Conservation (phyloP, 192 early-diverging fungal genomes). For the Powellomyces hirtus region DNA sequence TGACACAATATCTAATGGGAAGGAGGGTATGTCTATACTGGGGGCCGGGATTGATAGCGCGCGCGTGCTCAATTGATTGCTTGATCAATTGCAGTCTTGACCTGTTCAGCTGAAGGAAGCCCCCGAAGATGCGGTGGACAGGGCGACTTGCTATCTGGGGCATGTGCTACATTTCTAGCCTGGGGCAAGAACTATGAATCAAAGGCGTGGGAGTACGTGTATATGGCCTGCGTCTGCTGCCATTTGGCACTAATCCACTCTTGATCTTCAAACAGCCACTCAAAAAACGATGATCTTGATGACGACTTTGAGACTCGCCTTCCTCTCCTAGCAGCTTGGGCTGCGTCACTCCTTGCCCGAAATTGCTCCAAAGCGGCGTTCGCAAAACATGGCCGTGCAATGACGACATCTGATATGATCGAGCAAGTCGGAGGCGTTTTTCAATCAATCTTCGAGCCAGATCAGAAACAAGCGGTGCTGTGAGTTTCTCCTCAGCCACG, state of each 20-base stretch:
- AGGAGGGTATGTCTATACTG: conserved; percentile 37
- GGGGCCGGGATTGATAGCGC: not conserved
- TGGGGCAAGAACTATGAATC: conserved; percentile 72
- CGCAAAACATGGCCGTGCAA: conserved; percentile 55
- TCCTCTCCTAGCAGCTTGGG: conserved; percentile 66
- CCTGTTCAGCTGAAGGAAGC: conserved; percentile 66
- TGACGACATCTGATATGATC: conserved; percentile 65
- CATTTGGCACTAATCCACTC: not conserved
- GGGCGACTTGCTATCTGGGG: conserved; percentile 88
- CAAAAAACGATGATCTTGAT: conserved; percentile 2
- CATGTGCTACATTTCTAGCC: conserved; percentile 78
- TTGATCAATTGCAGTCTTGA: conserved; percentile 50
- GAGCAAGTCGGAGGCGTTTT: conserved; percentile 55
- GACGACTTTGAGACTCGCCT: conserved; percentile 15
- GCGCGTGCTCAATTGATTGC: not conserved
- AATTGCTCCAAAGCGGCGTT: conserved; percentile 57
- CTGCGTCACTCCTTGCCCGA: conserved; percentile 56
- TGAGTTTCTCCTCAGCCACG: not conserved
- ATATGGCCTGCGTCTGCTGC: conserved; percentile 17
- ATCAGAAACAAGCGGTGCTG: conserved; percentile 11
- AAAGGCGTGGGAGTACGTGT: conserved; percentile 54
- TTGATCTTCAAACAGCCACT: conserved; percentile 8
- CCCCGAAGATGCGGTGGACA: conserved; percentile 92
- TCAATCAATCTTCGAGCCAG: conserved; percentile 36
- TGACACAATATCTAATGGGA: conserved; percentile 80